These are phyloP conservation scores for Suillus spraguei DNA, from an alignment of 768 basidiomycete genomes.

Conservation along the genomic window DNA sequence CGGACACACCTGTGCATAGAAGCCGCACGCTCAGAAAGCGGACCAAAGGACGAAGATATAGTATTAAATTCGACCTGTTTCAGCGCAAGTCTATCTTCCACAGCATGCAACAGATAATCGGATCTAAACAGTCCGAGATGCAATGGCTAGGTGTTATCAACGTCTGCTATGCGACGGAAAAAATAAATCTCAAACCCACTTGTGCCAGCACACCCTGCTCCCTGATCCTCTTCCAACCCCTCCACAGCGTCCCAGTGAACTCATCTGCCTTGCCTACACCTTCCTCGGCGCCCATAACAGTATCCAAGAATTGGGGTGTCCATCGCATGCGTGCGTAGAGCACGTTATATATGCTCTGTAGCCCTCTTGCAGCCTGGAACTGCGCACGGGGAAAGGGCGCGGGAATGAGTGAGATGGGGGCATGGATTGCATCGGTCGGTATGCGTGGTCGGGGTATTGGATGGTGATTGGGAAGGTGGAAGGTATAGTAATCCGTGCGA, in stretches of 20 bases:
- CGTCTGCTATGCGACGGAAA: neutral
- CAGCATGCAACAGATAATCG: conserved; percentile 86
- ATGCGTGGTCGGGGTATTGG: conserved; percentile 42
- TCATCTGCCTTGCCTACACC: conserved; percentile 84
- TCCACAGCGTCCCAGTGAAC: conserved; percentile 87
- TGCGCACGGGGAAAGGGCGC: conserved; percentile 78
- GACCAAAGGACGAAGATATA: conserved; percentile 89
- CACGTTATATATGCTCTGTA: conserved; percentile 82
- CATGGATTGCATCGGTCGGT: conserved; percentile 82
- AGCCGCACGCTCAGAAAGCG: conserved; percentile 66
- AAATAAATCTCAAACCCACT: conserved; percentile 37
- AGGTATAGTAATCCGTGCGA: conserved; percentile 86
- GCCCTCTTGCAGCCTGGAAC: conserved; percentile 61
- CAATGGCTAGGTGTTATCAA: conserved; percentile 53
- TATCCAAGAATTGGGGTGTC: conserved; percentile 81
- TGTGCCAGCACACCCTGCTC: conserved; percentile 57
- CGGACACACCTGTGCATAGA: conserved; percentile 72
- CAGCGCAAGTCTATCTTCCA: conserved; percentile 43
- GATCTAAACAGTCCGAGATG: conserved; percentile 93
- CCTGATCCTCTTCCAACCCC: conserved; percentile 77
- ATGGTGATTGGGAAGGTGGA: conserved; percentile 45
- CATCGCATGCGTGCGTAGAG: conserved; percentile 85
- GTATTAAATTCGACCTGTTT: conserved; percentile 99
- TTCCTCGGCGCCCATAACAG: conserved; percentile 75
- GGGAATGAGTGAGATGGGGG: conserved; percentile 87